Evolutionary conservation across 2,329 filamentous ascomycete genomes (phyloP), one percentile per base, ranked within the genome.

Genomic region (Tolypocladium ophioglossoides): DNA sequence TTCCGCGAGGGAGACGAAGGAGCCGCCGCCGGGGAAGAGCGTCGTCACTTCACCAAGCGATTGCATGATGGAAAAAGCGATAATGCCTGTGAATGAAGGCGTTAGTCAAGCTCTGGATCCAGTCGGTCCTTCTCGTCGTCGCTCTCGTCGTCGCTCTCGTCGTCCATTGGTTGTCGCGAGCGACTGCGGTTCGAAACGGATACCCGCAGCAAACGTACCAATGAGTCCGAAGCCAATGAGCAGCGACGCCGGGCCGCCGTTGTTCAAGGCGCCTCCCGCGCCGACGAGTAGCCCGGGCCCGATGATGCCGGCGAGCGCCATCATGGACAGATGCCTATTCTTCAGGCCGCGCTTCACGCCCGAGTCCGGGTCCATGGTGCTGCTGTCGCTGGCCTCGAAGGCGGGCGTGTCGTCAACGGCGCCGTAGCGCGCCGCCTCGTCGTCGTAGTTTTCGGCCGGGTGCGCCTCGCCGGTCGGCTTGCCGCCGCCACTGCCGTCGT

Each of bases 1-100:
- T 58, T 86, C 83, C 0, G 83, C 83, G 38, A 89, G 77, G 11
- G 79, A 82, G n/a, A 83, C 83, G 62, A 90, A 89, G 0, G 84
- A 83, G 3, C 86, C 86, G 6, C 83, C 83, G 0, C 81, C 84
- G 0, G 86, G 86, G 59, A 85, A 89, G 1, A 89, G 70, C 8
- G 86, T 89, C 3, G 86, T 87, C 61, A 90, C 72, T 66, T 91
- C 87, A 22, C 87, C 87, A 8, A 91, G 71, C 5, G 82, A 85
- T 72, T 89, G 86, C 81, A 87, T 89, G 59, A 86, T 79, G 59
- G 74, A 77, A 57, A 76, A 78, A 2, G 86, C 85, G 55, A 90
- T 80, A 57, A 89, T 77, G 52, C 70, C 70, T 72, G 30, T 1
- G 2, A 32, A 22, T 35, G 22, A 20, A 3, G n/a, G n/a, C n/a